A percentile compares a stretch with the other conserved stretches of the same genome.
Evolutionary conservation across 148 eudicot species (phyloP).

Genomic region (Dysphania ambrosioides): DNA sequence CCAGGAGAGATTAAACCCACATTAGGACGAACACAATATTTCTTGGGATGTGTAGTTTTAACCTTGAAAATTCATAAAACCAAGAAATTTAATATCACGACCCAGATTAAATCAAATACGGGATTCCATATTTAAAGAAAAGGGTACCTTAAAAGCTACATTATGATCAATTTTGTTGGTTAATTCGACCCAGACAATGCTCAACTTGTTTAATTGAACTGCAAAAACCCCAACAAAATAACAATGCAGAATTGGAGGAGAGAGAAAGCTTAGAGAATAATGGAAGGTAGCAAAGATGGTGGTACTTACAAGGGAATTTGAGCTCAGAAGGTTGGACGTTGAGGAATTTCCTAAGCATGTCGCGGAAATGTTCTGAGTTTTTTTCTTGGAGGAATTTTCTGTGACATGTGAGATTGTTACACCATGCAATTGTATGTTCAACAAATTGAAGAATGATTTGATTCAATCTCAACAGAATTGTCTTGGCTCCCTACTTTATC

Average conservation of each 20-base stretch:
- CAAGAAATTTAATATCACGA: slow-evolving; percentile 9
- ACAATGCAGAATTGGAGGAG: slow-evolving; percentile 9
- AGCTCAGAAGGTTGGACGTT: slow-evolving; percentile 64
- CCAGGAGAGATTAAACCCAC: slow-evolving; percentile 63
- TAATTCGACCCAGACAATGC: slow-evolving; percentile 57
- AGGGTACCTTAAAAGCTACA: slow-evolving; percentile 70
- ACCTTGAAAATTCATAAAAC: slow-evolving; percentile 44
- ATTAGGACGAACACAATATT: slow-evolving; percentile 83
- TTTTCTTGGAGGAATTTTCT: background rate
- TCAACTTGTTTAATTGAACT: slow-evolving; percentile 62
- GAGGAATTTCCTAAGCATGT: slow-evolving; percentile 38
- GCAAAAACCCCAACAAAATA: slow-evolving; percentile 8
- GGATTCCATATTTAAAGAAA: background rate
- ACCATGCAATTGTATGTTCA: slow-evolving; percentile 13
- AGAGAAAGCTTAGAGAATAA: background rate
- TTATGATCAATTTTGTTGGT: slow-evolving; percentile 52
- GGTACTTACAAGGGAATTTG: slow-evolving; percentile 60
- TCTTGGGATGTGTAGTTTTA: slow-evolving; percentile 86
- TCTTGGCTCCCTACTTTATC: background rate
- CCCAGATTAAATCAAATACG: background rate
- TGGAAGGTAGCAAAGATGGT: background rate
- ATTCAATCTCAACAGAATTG: background rate
- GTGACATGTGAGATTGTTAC: slow-evolving; percentile 16
- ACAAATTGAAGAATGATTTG: no score
- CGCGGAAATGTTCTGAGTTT: background rate